Evolutionary conservation across 306 rosid species (phyloP).

Genomic region (Lathyrus oleraceus): DNA sequence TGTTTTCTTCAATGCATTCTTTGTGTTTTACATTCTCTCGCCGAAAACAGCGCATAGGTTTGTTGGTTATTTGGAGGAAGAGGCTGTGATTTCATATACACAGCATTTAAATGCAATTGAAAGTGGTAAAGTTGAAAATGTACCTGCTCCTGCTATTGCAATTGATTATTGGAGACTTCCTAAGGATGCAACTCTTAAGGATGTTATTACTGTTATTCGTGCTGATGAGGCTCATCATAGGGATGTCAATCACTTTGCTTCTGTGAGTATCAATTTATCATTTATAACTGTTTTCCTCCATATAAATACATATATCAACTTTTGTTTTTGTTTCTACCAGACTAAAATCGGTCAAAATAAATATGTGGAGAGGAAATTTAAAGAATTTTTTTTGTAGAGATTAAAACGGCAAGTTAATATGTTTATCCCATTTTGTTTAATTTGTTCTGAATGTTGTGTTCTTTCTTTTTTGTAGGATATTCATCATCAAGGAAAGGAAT

Average conservation of each 20-base stretch:
- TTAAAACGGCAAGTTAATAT: background rate
- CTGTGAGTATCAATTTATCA: slow-evolving; percentile 45
- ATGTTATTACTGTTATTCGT: slow-evolving; percentile 73
- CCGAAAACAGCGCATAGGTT: slow-evolving; percentile 72
- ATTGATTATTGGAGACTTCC: slow-evolving; percentile 86
- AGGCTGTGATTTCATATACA: slow-evolving; percentile 69
- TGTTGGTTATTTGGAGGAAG: slow-evolving; percentile 81
- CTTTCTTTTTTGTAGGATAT: slow-evolving; percentile 43
- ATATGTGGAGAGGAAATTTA: background rate
- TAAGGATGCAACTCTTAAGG: slow-evolving; percentile 64
- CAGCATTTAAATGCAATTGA: slow-evolving; percentile 58
- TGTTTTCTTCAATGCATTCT: slow-evolving; percentile 77
- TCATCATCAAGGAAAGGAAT: slow-evolving; percentile 48
- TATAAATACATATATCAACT: background rate
- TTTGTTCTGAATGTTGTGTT: background rate
- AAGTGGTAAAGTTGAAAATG: slow-evolving; percentile 62
- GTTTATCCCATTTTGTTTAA: background rate
- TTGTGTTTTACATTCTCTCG: slow-evolving; percentile 54
- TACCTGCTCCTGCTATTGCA: slow-evolving; percentile 77
- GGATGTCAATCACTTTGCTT: slow-evolving; percentile 82
- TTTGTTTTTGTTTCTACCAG: background rate
- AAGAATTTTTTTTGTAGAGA: background rate
- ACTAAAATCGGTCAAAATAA: background rate
- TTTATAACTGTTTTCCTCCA: background rate
- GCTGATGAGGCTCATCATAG: slow-evolving; percentile 87